A percentile compares a stretch with the other conserved stretches of the same genome.
Conservation (phyloP, 2,329 filamentous ascomycete genomes). For the Colletotrichum horii region DNA sequence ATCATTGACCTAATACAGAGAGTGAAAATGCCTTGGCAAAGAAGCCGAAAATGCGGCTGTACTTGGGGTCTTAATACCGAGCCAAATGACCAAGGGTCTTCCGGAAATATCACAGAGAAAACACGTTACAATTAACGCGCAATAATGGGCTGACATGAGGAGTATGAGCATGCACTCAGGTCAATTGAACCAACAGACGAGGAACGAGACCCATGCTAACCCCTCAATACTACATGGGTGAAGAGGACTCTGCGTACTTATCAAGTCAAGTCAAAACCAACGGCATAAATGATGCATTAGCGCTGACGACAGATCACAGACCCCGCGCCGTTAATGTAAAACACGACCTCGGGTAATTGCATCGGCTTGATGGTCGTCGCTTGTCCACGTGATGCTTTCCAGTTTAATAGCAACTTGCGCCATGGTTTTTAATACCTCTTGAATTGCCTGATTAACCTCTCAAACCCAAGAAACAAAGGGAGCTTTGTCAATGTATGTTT, state of each 20-base stretch:
- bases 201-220: neutral
- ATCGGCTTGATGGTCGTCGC: neutral
- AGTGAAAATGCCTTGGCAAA: neutral
- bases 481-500: neutral
- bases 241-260: neutral
- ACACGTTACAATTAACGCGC: neutral
- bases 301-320: neutral
- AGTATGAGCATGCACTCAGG: neutral
- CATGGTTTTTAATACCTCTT: too few relatives aligned
- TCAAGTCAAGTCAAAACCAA: neutral
- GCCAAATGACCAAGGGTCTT: neutral
- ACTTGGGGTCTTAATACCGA: neutral
- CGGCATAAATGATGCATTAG: neutral
- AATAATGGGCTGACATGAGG: neutral
- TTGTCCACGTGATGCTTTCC: neutral
- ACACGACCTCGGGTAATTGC: neutral
- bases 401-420: neutral
- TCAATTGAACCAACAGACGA: neutral
- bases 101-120: neutral
- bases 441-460: too few relatives aligned
- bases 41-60: neutral
- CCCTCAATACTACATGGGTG: neutral
- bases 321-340: neutral
- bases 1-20: neutral
- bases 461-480: too few relatives aligned